Evolutionary conservation across 2,329 filamentous ascomycete species (phyloP).

Genomic region (Hymenoscyphus fraxineus): DNA sequence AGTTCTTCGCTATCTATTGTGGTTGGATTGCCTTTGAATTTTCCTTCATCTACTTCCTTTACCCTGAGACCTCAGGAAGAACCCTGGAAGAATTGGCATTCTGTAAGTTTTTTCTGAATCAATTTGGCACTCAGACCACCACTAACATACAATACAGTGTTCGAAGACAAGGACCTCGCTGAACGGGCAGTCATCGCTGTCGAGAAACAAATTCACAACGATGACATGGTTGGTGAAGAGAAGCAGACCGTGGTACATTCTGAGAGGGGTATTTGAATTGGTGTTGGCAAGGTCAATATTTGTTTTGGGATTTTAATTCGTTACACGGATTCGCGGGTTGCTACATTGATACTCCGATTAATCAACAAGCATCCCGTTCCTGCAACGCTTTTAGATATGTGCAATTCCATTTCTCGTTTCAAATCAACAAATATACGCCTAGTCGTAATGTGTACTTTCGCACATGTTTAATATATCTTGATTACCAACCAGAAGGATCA

Average conservation of each 20-base stretch:
- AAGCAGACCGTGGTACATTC: conserved; percentile 1
- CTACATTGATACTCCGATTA: not conserved
- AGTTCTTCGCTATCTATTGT: conserved; percentile 43
- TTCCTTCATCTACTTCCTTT: conserved; percentile 43
- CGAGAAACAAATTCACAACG: conserved; percentile 35
- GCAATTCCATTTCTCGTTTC: not conserved
- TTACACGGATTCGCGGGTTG: not conserved
- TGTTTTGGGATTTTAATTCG: not conserved
- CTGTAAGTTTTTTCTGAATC: conserved; percentile 36
- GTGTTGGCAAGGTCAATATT: not conserved
- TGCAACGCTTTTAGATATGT: not conserved
- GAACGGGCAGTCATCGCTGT: conserved; percentile 37
- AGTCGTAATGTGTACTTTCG: not conserved
- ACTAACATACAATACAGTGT: conserved; percentile 33
- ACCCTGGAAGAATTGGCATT: conserved; percentile 46
- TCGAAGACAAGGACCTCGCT: conserved; percentile 37
- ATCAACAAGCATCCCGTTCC: not conserved
- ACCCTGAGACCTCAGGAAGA: conserved; percentile 42
- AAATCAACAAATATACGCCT: not conserved
- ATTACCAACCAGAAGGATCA: not conserved
- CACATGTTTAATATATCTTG: not conserved
- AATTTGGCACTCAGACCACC: conserved; percentile 42
- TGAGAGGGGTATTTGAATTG: not conserved
- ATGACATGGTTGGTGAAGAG: not conserved
- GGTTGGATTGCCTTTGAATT: conserved; percentile 42